A percentile compares a stretch with the other conserved stretches of the same genome.
Evolutionary conservation across 495 filamentous ascomycete genomes (phyloP).

Genomic region (Aspergillus avenaceus): DNA sequence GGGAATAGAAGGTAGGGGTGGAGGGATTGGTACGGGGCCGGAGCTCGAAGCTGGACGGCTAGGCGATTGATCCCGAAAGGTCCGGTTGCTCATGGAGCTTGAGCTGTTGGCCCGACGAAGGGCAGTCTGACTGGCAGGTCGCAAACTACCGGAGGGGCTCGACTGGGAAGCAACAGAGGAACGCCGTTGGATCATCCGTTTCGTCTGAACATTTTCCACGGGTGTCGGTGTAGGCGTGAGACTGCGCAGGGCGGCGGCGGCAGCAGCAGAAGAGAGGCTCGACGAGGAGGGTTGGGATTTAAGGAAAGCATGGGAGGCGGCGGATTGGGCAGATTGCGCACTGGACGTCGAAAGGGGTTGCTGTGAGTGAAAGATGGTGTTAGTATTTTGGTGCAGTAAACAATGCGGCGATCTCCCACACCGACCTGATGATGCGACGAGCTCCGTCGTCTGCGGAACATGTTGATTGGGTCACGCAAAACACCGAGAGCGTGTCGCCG

Average conservation of each 20-base stretch:
- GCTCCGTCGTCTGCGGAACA: constrained; percentile 53
- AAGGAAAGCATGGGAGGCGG: constrained; percentile 77
- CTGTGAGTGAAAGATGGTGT: constrained; percentile 6
- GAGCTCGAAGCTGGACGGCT: constrained; percentile 44
- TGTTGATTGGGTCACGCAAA: constrained; percentile 14
- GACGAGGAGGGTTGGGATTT: constrained; percentile 57
- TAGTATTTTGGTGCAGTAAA: background rate
- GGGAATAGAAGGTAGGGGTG: constrained; percentile 74
- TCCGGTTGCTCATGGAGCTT: constrained; percentile 80
- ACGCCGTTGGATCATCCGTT: constrained; percentile 71
- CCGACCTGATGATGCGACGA: constrained; percentile 52
- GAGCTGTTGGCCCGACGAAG: constrained; percentile 65
- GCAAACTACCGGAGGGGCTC: constrained; percentile 39
- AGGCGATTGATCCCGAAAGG: constrained; percentile 71
- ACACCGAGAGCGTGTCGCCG: constrained; percentile 2
- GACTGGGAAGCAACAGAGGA: constrained; percentile 64
- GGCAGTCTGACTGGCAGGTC: constrained; percentile 33
- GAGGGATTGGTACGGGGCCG: constrained; percentile 37
- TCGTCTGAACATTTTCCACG: constrained; percentile 80
- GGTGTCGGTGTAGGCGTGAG: constrained; percentile 70
- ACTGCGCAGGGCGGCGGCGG: constrained; percentile 75
- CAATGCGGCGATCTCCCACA: constrained; percentile 10
- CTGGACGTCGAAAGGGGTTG: constrained; percentile 58
- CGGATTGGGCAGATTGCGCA: constrained; percentile 65
- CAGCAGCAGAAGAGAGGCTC: constrained; percentile 76